phyloP scores from a whole-genome alignment of 2,329 filamentous ascomycete species.

The Tolypocladium nubicola region DNA sequence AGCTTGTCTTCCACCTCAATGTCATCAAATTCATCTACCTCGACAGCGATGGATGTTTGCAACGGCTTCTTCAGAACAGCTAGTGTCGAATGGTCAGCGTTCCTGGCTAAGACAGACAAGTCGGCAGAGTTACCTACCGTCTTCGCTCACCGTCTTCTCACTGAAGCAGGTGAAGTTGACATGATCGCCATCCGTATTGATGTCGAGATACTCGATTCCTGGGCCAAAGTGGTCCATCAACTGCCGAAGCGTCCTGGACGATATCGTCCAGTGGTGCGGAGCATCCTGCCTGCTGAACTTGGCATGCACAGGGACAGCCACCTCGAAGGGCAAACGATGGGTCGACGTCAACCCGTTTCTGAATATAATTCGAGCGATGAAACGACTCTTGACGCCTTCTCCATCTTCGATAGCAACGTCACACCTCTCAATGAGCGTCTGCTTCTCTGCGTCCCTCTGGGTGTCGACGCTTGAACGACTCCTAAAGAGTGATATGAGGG shows the following conservation, averaged over 20 bases:
- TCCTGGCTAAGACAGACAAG: neutral
- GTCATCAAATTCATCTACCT: constrained; percentile 65
- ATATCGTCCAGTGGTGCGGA: constrained; percentile 61
- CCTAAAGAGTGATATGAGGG: constrained; percentile 65
- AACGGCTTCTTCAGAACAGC: constrained; percentile 72
- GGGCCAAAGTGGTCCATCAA: constrained; percentile 73
- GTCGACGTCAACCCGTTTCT: constrained; percentile 69
- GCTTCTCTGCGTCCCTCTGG: constrained; percentile 46
- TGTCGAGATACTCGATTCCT: constrained; percentile 70
- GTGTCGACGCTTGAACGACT: constrained; percentile 49
- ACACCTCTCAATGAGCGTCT: constrained; percentile 62
- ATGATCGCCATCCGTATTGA: constrained; percentile 62
- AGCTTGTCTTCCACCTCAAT: constrained; percentile 65
- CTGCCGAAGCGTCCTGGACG: constrained; percentile 59
- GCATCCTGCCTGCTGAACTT: constrained; percentile 60
- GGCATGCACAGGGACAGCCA: constrained; percentile 63
- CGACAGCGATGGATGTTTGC: constrained; percentile 68
- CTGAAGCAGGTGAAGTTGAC: constrained; percentile 75
- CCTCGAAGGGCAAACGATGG: constrained; percentile 66
- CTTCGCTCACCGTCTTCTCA: constrained; percentile 62
- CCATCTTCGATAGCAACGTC: constrained; percentile 66
- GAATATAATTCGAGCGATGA: constrained; percentile 64
- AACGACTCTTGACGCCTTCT: constrained; percentile 58
- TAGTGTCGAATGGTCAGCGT: constrained; percentile 25
- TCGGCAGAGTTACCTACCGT: constrained; percentile 18